phyloP scores from a whole-genome alignment of 202 grass and related monocot species.

The Eragrostis tef region DNA sequence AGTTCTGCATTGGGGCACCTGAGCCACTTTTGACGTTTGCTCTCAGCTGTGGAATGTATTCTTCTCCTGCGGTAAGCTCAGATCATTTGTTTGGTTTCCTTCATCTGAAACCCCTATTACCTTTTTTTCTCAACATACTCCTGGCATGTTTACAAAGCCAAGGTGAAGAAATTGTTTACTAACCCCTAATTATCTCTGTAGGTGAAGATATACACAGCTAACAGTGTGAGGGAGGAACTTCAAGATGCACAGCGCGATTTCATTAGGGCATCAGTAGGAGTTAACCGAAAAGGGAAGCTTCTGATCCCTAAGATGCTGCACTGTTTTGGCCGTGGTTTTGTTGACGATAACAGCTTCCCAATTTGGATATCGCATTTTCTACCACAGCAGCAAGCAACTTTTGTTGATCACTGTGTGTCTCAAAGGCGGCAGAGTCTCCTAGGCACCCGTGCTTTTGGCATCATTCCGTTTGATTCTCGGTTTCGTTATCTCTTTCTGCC shows the following conservation, averaged over 20 bases:
- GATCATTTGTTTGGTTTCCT: background rate
- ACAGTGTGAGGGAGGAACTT: conserved; percentile 83
- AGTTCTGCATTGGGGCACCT: conserved; percentile 63
- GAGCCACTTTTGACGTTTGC: conserved; percentile 83
- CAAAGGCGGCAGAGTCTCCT: conserved; percentile 81
- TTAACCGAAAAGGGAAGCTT: conserved; percentile 86
- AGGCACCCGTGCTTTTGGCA: conserved; percentile 65
- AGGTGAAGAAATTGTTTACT: conserved; percentile 12
- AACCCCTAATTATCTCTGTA: conserved; percentile 34
- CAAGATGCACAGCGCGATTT: conserved; percentile 85
- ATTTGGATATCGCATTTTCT: conserved; percentile 86
- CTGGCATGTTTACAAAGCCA: background rate
- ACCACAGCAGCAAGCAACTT: conserved; percentile 76
- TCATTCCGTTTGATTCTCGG: conserved; percentile 82
- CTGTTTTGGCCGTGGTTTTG: conserved; percentile 79
- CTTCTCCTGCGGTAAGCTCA: conserved; percentile 77
- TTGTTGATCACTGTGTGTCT: conserved; percentile 84
- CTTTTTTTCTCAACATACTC: background rate
- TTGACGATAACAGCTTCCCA: conserved; percentile 75
- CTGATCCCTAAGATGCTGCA: conserved; percentile 85
- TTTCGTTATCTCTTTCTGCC: conserved; percentile 92
- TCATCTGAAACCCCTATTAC: background rate
- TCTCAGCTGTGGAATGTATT: conserved; percentile 86
- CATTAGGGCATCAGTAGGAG: conserved; percentile 81
- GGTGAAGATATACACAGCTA: conserved; percentile 85